Evolutionary conservation across 805 yeast species (phyloP).

Genomic region (Yamadazyma paraphyllophila): DNA sequence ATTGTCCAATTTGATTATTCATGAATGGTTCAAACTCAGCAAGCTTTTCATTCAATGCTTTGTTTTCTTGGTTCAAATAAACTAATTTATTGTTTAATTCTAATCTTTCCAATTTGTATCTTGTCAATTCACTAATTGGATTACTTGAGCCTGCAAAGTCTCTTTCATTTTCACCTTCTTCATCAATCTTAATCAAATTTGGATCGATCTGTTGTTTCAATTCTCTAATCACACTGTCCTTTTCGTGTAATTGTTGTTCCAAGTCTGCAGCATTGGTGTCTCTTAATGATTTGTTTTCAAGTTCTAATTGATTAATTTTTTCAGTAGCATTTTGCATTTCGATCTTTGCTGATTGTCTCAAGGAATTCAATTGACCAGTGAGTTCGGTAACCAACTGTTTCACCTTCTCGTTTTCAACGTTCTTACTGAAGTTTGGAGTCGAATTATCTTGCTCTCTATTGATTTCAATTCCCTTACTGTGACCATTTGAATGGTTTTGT

Average conservation of each 20-base stretch:
- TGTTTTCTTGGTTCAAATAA: constrained; percentile 47
- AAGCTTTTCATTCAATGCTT: constrained; percentile 37
- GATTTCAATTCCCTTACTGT: constrained; percentile 2
- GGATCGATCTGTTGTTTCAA: constrained; percentile 29
- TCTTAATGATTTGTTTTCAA: constrained; percentile 15
- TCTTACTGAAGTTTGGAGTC: constrained; percentile 12
- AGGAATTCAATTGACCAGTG: constrained; percentile 30
- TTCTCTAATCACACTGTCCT: constrained; percentile 30
- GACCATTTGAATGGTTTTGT: constrained; percentile 3
- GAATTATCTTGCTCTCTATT: constrained; percentile 12
- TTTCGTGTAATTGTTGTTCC: constrained; percentile 26
- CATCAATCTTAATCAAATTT: constrained; percentile 17
- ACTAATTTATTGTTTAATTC: constrained; percentile 45
- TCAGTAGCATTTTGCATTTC: constrained; percentile 60
- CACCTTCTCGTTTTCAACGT: constrained; percentile 24
- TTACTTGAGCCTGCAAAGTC: constrained; percentile 6
- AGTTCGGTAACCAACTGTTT: constrained; percentile 33
- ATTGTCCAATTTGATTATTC: constrained; percentile 50
- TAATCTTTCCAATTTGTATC: constrained; percentile 42
- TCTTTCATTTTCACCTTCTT: constrained; percentile 19
- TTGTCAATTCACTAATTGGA: constrained; percentile 32
- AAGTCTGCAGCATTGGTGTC: constrained; percentile 12
- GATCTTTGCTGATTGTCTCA: constrained; percentile 33
- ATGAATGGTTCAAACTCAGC: constrained; percentile 51
- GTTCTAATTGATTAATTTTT: constrained; percentile 49